phyloP scores from a whole-genome alignment of 495 filamentous ascomycete genomes.

The Aspergillus biplanus region DNA sequence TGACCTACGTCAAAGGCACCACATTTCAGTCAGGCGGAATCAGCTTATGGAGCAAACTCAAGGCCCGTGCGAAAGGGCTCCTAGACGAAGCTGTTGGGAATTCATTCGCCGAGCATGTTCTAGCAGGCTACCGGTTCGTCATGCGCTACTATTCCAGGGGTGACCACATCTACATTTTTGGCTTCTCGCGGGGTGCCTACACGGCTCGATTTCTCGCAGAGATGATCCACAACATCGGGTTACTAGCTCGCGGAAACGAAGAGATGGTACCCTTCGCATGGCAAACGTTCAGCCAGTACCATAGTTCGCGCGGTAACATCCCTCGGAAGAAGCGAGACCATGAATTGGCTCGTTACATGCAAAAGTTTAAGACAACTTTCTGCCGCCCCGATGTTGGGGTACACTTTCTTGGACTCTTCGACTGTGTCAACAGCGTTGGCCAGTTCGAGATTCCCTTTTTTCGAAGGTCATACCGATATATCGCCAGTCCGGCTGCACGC shows the following conservation, averaged over 20 bases:
- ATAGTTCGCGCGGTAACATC: constrained; percentile 11
- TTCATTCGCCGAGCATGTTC: constrained; percentile 76
- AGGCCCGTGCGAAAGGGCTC: constrained; percentile 9
- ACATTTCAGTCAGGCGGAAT: constrained; percentile 11
- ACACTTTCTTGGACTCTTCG: constrained; percentile 50
- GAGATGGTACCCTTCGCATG: constrained; percentile 80
- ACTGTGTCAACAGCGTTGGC: constrained; percentile 48
- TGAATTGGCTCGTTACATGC: constrained; percentile 35
- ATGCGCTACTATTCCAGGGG: constrained; percentile 81
- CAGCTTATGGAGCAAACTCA: constrained; percentile 8
- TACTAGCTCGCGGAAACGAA: constrained; percentile 77
- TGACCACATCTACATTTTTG: constrained; percentile 77
- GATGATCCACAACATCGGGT: constrained; percentile 80
- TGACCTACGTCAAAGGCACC: constrained; percentile 21
- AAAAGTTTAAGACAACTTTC: constrained; percentile 45
- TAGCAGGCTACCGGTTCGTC: constrained; percentile 82
- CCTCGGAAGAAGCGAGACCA: constrained; percentile 23
- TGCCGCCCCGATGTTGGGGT: constrained; percentile 36
- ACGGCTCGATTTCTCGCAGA: constrained; percentile 80
- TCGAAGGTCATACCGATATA: constrained; percentile 17
- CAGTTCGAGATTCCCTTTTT: constrained; percentile 34
- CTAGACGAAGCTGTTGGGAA: constrained; percentile 60
- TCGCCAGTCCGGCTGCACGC: constrained; percentile 49
- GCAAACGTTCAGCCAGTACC: constrained; percentile 42
- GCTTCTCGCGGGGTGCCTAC: constrained; percentile 81